Conservation (phyloP, 2,329 filamentous ascomycete genomes). For the Trichoderma harzianum region DNA sequence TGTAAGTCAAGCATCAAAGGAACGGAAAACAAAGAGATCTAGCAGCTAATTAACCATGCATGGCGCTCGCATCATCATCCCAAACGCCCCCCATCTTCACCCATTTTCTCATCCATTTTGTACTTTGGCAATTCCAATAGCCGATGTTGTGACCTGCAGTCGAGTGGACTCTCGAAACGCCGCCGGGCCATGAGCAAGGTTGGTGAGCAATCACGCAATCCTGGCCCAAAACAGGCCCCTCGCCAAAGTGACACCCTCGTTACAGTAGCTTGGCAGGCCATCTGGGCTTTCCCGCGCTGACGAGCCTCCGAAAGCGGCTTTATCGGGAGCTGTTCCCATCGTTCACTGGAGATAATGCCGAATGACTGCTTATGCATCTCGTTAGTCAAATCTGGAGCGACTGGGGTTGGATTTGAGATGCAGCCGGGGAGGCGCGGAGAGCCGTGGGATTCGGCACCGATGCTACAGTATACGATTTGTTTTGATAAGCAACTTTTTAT, state of each 20-base stretch:
- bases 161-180: constrained; percentile 1
- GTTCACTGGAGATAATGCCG: not conserved
- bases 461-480: not conserved
- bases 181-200: constrained; percentile 14
- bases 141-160: constrained; percentile 2
- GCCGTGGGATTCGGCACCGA: not conserved
- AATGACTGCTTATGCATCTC: not conserved
- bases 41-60: constrained; percentile 8
- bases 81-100: not conserved
- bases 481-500: not conserved
- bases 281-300: not conserved
- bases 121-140: not conserved
- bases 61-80: not conserved
- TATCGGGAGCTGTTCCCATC: not conserved
- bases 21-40: not conserved
- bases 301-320: constrained; percentile 15
- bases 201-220: constrained; percentile 19
- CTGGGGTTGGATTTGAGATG: not conserved
- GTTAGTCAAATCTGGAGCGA: not conserved
- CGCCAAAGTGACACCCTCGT: not conserved
- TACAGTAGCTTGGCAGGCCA: not conserved
- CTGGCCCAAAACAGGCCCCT: not conserved
- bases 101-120: not conserved
- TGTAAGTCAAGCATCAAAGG: not conserved
- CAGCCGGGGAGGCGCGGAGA: not conserved